phyloP scores from a whole-genome alignment of 1,284 basidiomycete species.

The Coniferiporia weirii region DNA sequence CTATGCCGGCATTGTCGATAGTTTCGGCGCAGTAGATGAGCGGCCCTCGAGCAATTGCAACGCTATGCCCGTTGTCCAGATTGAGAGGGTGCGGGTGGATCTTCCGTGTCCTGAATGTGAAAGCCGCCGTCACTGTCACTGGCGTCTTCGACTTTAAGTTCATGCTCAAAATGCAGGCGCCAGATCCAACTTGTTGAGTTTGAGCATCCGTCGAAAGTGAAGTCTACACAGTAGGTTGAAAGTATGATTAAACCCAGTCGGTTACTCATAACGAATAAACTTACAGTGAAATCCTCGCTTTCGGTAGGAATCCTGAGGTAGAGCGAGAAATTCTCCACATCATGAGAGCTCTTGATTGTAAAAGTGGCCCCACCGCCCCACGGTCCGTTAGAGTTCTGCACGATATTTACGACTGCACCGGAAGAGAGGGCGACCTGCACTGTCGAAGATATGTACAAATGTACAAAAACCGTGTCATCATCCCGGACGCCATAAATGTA shows the following conservation, averaged over 20 bases:
- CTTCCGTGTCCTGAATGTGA: constrained; percentile 16
- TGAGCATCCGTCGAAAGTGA: neutral
- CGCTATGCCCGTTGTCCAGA: constrained; percentile 19
- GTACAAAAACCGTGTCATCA: constrained; percentile 20
- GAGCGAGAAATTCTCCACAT: constrained; percentile 2
- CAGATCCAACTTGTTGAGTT: neutral
- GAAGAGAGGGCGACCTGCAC: constrained; percentile 6
- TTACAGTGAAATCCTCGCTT: constrained; percentile 14
- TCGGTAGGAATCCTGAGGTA: constrained; percentile 16
- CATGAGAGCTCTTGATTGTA: constrained; percentile 3
- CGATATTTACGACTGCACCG: constrained; percentile 13
- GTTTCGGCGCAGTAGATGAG: constrained; percentile 23
- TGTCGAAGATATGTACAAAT: constrained; percentile 21
- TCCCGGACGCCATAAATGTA: constrained; percentile 21
- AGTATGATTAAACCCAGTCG: neutral
- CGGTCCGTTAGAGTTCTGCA: constrained; percentile 14
- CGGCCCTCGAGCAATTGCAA: constrained; percentile 21
- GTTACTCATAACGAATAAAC: neutral
- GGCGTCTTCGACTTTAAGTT: neutral
- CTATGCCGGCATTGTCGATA: constrained; percentile 20
- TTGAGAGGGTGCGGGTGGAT: constrained; percentile 21
- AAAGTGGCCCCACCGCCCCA: constrained; percentile 19
- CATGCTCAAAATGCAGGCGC: neutral
- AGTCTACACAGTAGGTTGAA: neutral
- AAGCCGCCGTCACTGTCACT: neutral